Base-by-base conservation (phyloP, 2,329 filamentous ascomycete genomes). In the Neonectria magnoliae region DNA sequence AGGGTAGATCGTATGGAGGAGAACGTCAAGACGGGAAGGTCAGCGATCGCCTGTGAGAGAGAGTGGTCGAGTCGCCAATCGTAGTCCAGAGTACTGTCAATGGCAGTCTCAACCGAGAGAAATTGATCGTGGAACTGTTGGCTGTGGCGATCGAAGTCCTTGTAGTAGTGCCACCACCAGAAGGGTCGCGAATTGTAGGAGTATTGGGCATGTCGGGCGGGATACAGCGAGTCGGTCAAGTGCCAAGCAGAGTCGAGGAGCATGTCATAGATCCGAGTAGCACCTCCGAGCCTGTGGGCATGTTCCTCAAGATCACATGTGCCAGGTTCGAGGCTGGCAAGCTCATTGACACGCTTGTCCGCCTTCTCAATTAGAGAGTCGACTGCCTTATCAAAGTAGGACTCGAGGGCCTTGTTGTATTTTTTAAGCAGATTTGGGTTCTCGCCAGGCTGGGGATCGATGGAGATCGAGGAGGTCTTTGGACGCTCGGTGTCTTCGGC, bases 141-240 rank as follows among this genome's bases (percentile, higher is more conserved):
- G 2, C 68, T 69, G 1, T 72, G 73, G 5, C 61, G 70, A 47
- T 78, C 75, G 61, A 80, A 74, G 51, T 79, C 74, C 57, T 76
- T 78, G 65, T 79, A 74, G 38, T 79, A 75, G 42, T 80, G 72
- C 78, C 79, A 81, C 78, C 79, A 81, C 79, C 79, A 81, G 50
- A 78, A 80, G 1, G 79, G 79, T n/a, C 77, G 69, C 20, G 70
- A 70, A 33, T 68, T 73, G 66, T 80, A 80, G 8, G 60, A 68
- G 50, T 80, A 79, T 54, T 78, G 75, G 41, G 76, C 69, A 45
- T 76, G 70, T n/a, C 74, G 74, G 2, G 71, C 76, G 38, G 78
- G 76, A 51, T 78, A 78, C 18, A 80, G 62, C 0, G 76, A 71
- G 58, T 80, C 78, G 31, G 73, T 57, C 27, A 79, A 56, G 50